Percentiles rank a stretch among this genome's conserved stretches.
Conservation (phyloP, 495 filamentous ascomycete species). For the Thozetella sp. region DNA sequence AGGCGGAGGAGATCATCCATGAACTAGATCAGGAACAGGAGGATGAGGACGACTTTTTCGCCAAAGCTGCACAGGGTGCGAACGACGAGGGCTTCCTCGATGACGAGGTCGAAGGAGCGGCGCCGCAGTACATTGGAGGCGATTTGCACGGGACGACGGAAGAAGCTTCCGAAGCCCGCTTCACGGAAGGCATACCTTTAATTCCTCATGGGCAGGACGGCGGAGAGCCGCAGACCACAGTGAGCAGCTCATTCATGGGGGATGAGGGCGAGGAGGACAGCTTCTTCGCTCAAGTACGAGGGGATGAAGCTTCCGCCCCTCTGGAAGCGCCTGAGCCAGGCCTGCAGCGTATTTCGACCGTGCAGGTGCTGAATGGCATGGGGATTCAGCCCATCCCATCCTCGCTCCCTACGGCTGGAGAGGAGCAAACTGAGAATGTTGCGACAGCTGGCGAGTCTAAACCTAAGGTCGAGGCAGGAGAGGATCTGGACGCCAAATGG, state of each 20-base stretch:
- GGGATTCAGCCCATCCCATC: slow-evolving; percentile 19
- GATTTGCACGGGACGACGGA: slow-evolving; percentile 34
- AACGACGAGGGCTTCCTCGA: slow-evolving; percentile 23
- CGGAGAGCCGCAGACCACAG: slow-evolving; percentile 4
- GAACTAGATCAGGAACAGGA: slow-evolving; percentile 29
- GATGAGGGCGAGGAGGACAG: slow-evolving; percentile 46
- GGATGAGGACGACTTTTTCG: slow-evolving; percentile 24
- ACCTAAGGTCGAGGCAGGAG: slow-evolving; percentile 18
- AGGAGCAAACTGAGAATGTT: slow-evolving; percentile 18
- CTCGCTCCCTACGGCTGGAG: slow-evolving; percentile 34
- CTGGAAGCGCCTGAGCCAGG: slow-evolving; percentile 18
- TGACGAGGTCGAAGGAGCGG: slow-evolving; percentile 16
- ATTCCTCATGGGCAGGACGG: slow-evolving; percentile 35
- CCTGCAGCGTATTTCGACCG: slow-evolving; percentile 61
- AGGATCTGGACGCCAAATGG: slow-evolving; percentile 80
- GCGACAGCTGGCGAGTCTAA: slow-evolving; percentile 15
- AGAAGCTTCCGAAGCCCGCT: slow-evolving; percentile 47
- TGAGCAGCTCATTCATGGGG: slow-evolving; percentile 35
- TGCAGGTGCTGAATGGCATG: slow-evolving; percentile 49
- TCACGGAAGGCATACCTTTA: slow-evolving; percentile 62
- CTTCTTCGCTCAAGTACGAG: slow-evolving; percentile 47
- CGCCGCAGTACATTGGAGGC: slow-evolving; percentile 31
- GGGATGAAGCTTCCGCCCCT: slow-evolving; percentile 11
- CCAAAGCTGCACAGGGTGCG: slow-evolving; percentile 16
- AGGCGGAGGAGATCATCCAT: slow-evolving; percentile 44